Conservation (phyloP, 768 basidiomycete species). For the Suillus sp. region DNA sequence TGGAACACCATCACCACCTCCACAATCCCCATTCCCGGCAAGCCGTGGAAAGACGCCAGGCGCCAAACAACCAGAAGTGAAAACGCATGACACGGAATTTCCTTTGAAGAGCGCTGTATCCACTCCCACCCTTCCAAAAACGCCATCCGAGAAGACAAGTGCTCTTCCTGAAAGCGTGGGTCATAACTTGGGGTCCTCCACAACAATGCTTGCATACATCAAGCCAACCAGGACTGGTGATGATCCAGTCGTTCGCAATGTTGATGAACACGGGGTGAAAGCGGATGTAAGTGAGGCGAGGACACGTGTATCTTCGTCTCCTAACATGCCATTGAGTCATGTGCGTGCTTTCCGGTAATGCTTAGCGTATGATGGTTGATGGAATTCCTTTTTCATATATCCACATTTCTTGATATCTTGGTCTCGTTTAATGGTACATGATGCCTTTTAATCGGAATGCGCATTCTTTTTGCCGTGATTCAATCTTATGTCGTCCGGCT, state of each 20-base stretch:
- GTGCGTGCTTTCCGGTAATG: constrained; percentile 82
- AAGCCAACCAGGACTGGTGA: constrained; percentile 53
- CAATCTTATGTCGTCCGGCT: constrained; percentile 18
- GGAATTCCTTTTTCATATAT: constrained; percentile 22
- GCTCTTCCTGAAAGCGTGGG: constrained; percentile 28
- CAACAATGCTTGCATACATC: constrained; percentile 72
- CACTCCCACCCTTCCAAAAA: constrained; percentile 37
- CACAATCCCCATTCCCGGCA: constrained; percentile 38
- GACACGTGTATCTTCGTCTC: constrained; percentile 39
- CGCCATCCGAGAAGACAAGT: constrained; percentile 28
- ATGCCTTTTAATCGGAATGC: constrained; percentile 28
- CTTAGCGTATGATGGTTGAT: constrained; percentile 50
- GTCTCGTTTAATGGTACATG: constrained; percentile 36
- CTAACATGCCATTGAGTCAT: constrained; percentile 75
- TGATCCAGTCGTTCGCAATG: constrained; percentile 33
- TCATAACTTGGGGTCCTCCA: constrained; percentile 66
- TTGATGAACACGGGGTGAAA: constrained; percentile 44
- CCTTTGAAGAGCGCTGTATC: constrained; percentile 46
- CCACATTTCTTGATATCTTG: constrained; percentile 8
- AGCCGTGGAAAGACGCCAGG: constrained; percentile 44
- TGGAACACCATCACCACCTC: constrained; percentile 39
- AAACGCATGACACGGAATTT: constrained; percentile 35
- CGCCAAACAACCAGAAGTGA: constrained; percentile 26
- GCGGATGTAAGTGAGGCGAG: constrained; percentile 38
- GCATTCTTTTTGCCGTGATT: constrained; percentile 23